Percentiles rank a stretch among this genome's conserved stretches.
Evolutionary conservation across 257 asterid genomes (phyloP).

Genomic region (Plantago ovata): DNA sequence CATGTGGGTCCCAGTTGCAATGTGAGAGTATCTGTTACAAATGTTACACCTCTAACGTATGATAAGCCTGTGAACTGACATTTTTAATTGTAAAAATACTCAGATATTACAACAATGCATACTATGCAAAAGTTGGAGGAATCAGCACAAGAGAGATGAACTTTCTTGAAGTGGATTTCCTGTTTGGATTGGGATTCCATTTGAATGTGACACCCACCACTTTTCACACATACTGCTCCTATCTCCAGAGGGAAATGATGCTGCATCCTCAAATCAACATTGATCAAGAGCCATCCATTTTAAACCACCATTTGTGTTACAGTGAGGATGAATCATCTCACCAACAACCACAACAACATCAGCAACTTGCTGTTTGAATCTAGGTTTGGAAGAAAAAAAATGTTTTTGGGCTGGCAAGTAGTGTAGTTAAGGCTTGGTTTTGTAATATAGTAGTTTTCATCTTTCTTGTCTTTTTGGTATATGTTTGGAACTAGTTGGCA

Average conservation of each 20-base stretch:
- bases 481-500: slow-evolving; percentile 23
- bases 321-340: slow-evolving; percentile 75
- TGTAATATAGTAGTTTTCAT: slow-evolving; percentile 12
- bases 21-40: too few relatives aligned
- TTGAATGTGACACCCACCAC: slow-evolving; percentile 81
- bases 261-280: slow-evolving; percentile 41
- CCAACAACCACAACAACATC: slow-evolving; percentile 51
- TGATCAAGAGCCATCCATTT: slow-evolving; percentile 35
- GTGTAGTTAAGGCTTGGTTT: slow-evolving; percentile 4
- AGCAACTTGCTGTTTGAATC: slow-evolving; percentile 62
- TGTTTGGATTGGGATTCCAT: slow-evolving; percentile 83
- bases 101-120: slow-evolving; percentile 93
- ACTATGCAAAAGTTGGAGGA: slow-evolving; percentile 93
- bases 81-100: neutral
- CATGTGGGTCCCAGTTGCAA: too few relatives aligned
- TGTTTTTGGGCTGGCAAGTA: too few relatives aligned
- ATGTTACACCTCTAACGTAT: too few relatives aligned
- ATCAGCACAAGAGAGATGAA: slow-evolving; percentile 92
- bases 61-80: too few relatives aligned
- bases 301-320: slow-evolving; percentile 45
- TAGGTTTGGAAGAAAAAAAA: too few relatives aligned
- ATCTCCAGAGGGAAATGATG: slow-evolving; percentile 74
- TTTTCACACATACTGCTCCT: slow-evolving; percentile 61
- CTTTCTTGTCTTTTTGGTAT: slow-evolving; percentile 21
- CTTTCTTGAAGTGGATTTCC: slow-evolving; percentile 89